A percentile compares a stretch with the other conserved stretches of the same genome.
Evolutionary conservation across 495 filamentous ascomycete species (phyloP).

Genomic region (Xylaria flabelliformis): DNA sequence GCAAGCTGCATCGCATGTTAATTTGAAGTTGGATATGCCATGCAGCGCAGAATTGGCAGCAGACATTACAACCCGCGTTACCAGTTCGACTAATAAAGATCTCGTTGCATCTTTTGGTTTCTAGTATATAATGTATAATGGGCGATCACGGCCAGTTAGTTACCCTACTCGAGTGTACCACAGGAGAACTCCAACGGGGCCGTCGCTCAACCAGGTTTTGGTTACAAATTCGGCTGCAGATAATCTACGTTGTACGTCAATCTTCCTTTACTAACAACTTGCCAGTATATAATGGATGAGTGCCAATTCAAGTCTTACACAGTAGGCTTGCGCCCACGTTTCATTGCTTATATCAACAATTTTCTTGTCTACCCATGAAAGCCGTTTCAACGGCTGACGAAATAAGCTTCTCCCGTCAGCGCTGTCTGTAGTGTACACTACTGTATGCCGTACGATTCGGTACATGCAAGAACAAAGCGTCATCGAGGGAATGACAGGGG

Average conservation of each 20-base stretch:
- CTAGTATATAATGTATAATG: neutral
- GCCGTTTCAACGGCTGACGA: constrained; percentile 27
- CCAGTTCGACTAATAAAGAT: neutral
- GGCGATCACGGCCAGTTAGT: neutral
- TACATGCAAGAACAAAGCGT: constrained; percentile 17
- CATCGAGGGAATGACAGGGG: constrained; percentile 34
- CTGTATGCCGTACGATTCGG: constrained; percentile 2
- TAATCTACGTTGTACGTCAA: neutral
- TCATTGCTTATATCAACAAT: constrained; percentile 5
- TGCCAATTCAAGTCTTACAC: constrained; percentile 7
- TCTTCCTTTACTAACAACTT: neutral
- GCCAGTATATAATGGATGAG: neutral
- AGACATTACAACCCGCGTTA: constrained; percentile 2
- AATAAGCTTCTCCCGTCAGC: constrained; percentile 33
- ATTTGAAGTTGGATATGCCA: constrained; percentile 5
- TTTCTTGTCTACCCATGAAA: constrained; percentile 12
- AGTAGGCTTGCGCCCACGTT: constrained; percentile 7
- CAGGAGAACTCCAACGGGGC: constrained; percentile 12
- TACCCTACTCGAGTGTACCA: neutral
- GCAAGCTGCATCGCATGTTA: neutral
- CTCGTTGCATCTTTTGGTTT: neutral
- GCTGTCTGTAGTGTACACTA: constrained; percentile 20
- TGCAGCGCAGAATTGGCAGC: neutral
- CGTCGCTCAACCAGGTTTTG: constrained; percentile 19
- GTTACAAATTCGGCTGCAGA: neutral